These are phyloP conservation scores for Protomyces inundatus DNA, from an alignment of 1,139 yeast genomes.

Conservation along the genomic window DNA sequence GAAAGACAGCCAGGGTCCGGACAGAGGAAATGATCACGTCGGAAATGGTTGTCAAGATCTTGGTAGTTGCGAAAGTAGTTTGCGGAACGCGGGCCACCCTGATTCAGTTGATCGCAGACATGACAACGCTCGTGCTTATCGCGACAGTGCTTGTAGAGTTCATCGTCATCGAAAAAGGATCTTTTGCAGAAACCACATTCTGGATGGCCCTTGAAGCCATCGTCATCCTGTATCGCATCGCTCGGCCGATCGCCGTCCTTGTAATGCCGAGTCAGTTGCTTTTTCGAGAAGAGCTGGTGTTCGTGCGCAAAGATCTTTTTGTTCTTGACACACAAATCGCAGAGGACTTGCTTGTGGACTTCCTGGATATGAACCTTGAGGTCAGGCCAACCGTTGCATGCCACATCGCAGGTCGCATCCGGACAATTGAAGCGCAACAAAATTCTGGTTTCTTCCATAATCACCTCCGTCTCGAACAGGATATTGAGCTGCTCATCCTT, in stretches of 20 bases:
- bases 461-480: conserved; percentile 36
- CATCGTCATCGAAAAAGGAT: conserved; percentile 85
- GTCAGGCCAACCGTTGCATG: conserved; percentile 49
- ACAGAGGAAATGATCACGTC: conserved; percentile 68
- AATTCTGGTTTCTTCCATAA: conserved; percentile 45
- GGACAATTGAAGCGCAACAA: conserved; percentile 60
- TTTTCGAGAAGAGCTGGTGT: conserved; percentile 55
- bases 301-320: conserved; percentile 76
- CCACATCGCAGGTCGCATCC: conserved; percentile 43
- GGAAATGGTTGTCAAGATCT: conserved; percentile 68
- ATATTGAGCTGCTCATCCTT: conserved; percentile 37
- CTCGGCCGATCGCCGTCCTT: conserved; percentile 49
- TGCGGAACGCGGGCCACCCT: conserved; percentile 50
- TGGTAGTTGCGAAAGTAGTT: conserved; percentile 77
- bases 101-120: conserved; percentile 70
- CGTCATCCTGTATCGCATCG: conserved; percentile 36
- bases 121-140: conserved; percentile 84
- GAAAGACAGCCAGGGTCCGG: conserved; percentile 78
- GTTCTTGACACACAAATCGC: conserved; percentile 68
- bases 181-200: conserved; percentile 70
- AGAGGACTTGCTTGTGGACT: conserved; percentile 53
- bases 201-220: conserved; percentile 87
- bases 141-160: conserved; percentile 72
- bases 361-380: conserved; percentile 61
- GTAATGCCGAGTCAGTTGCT: conserved; percentile 66